Evolutionary conservation across 257 asterid genomes (phyloP).

Genomic region (Rauvolfia tetraphylla): DNA sequence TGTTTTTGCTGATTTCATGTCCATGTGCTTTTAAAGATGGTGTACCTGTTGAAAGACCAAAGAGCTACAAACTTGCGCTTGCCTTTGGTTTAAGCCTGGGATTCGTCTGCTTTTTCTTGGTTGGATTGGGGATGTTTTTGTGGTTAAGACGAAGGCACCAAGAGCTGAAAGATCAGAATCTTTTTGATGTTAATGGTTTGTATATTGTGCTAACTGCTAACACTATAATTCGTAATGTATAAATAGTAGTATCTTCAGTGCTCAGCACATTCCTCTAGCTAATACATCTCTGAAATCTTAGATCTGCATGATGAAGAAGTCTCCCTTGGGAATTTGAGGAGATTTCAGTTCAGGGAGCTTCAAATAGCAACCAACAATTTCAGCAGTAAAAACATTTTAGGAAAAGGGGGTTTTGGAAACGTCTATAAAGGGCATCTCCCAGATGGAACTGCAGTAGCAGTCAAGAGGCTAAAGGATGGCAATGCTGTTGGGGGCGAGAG

Average conservation of each 20-base stretch:
- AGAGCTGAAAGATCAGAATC: conserved; percentile 36
- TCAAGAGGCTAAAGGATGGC: conserved; percentile 88
- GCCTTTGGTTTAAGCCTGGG: conserved; percentile 71
- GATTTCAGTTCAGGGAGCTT: conserved; percentile 74
- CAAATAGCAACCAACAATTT: conserved; percentile 83
- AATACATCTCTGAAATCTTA: conserved; percentile 23
- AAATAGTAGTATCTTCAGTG: background rate
- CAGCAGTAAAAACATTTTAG: conserved; percentile 74
- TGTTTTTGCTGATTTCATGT: conserved; percentile 7
- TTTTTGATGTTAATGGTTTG: conserved; percentile 63
- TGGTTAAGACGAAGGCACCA: conserved; percentile 55
- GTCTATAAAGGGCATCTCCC: conserved; percentile 79
- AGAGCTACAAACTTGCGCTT: conserved; percentile 56
- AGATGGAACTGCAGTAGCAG: conserved; percentile 87
- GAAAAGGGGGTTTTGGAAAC: conserved; percentile 93
- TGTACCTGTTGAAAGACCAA: conserved; percentile 37
- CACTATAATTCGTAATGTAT: background rate
- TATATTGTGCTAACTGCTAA: background rate
- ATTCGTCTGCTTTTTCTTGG: conserved; percentile 47
- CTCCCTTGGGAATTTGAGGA: conserved; percentile 83
- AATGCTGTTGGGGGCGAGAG: conserved; percentile 71
- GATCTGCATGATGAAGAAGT: conserved; percentile 69
- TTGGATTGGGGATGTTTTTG: conserved; percentile 55
- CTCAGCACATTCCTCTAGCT: conserved; percentile 13
- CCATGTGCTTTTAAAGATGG: conserved; percentile 35